phyloP scores from a whole-genome alignment of 805 yeast genomes.

The Candida qinlingensis region DNA sequence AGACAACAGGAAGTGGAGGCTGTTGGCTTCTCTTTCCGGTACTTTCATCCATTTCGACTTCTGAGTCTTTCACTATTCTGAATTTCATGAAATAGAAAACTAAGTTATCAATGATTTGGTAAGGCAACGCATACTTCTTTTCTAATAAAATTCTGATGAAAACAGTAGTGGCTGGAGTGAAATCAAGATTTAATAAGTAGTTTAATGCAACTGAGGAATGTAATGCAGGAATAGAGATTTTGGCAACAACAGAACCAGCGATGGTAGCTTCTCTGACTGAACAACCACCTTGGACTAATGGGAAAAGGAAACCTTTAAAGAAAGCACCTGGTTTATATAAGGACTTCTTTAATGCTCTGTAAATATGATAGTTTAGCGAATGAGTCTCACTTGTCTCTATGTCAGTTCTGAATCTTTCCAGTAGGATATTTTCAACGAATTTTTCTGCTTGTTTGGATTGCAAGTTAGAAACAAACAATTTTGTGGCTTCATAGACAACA shows the following conservation, averaged over 20 bases:
- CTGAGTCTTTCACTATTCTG: constrained; percentile 46
- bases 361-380: constrained; percentile 84
- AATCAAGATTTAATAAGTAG: constrained; percentile 75
- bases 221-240: constrained; percentile 87
- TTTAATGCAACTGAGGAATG: constrained; percentile 96
- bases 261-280: constrained; percentile 91
- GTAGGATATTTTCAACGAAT: constrained; percentile 61
- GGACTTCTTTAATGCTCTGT: constrained; percentile 86
- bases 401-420: constrained; percentile 66
- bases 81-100: constrained; percentile 94
- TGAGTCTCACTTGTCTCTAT: constrained; percentile 73
- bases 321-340: constrained; percentile 96
- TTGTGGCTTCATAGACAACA: constrained; percentile 91
- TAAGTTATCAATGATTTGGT: constrained; percentile 89
- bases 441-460: constrained; percentile 84
- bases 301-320: constrained; percentile 92
- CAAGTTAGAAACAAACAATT: constrained; percentile 85
- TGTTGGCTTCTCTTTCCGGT: constrained; percentile 30
- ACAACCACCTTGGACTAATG: constrained; percentile 84
- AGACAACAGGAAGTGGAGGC: constrained; percentile 80
- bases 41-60: constrained; percentile 32
- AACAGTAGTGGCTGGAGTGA: constrained; percentile 82
- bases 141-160: constrained; percentile 87
- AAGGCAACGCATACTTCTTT: constrained; percentile 94
- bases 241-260: constrained; percentile 85